Evolutionary conservation across 2,329 filamentous ascomycete species (phyloP), one percentile per base, ranked within the genome.

Genomic region (Clathrospora elynae): DNA sequence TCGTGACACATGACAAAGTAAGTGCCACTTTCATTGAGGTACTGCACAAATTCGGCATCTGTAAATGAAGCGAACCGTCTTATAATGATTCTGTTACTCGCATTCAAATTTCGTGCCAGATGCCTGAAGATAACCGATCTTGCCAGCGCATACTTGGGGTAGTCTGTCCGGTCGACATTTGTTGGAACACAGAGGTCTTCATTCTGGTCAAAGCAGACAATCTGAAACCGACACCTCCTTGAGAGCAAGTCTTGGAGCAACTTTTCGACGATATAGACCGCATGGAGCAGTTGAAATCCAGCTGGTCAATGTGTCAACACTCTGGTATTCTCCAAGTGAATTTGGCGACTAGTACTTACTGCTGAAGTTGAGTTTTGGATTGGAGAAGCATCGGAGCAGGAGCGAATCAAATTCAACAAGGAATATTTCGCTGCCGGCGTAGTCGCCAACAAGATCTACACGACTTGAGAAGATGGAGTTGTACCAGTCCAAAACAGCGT

Each of bases 401-500:
- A 28, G 25, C 25, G 25, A 28, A 28, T 28, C 25, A 3, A 28
- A 28, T 14, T 28, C 25, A 28, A 28, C 4, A 28, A 28, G 2
- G n/a, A 28, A 28, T 28, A 1, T 28, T 28, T 28, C 25, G 25
- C 25, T 28, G 12, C 25, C 25, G 8, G 25, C 25, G 25, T 28
- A 28, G 4, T 28, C 25, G 2, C 25, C 25, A 28, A 28, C 5
- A 28, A 28, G 25, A 28, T 28, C 25, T 28, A 28, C 25, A 28
- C n/a, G n/a, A n/a, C n/a, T n/a, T 22, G 31, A 34, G 31, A 14
- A 34, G n/a, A 34, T 14, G 19, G 31, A 37, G 14, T 16, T 37
- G 25, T 37, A 37, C 35, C 35, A 37, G 4, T 11, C 29, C 35
- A 29, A 30, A 17, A 37, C 35, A 37, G n/a, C 35, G 35, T 37